Base-by-base conservation (phyloP, 345 rosid species). In the Eucalyptus albens region DNA sequence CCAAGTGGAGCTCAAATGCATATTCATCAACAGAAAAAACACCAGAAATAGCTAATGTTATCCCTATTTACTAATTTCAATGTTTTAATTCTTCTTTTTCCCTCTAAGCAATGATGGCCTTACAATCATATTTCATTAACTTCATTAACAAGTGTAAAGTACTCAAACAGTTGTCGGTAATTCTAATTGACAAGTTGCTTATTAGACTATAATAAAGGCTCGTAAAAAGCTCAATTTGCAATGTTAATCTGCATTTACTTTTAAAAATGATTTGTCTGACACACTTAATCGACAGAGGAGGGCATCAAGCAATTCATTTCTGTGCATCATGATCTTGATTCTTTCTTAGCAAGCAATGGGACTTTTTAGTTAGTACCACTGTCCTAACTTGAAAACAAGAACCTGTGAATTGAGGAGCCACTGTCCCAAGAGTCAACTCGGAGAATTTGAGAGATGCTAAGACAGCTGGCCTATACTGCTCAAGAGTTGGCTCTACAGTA, bases 321-420 rank as follows among this genome's bases (percentile, higher is more conserved):
- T 40, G 47, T 3, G 85, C 85, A 6, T 77, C 85, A 6, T 77
- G 29, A 40, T 40, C 85, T 77, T 77, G 47, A 77, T 40, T 77
- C 47, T 77, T 37, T 21, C 27, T 77, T 40, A 77, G 47, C 85
- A 21, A 11, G 47, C 85, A 77, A 37, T 11, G 47, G 47, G 47
- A 77, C 47, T 11, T 77, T 42, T 40, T 77, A 77, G 9, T 40
- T 7, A 21, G 47, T 37, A 77, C 29, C 29, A 11, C 42, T 40
- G 85, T 11, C 24, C 29, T 21, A 77, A 40, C 44, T 80, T 40
- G 65, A 29, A 55, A 80, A 82, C 22, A 37, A 50, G 40, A 49
- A 97, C 99, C 98, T 92, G 97, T 97, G 90, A 97, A 97, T 91
- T 96, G 99, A 62, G 99, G 99, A 92, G 99, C 99, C 62, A 97